Base-by-base conservation (phyloP, 2,329 filamentous ascomycete species). In the Hypoxylon sp. region DNA sequence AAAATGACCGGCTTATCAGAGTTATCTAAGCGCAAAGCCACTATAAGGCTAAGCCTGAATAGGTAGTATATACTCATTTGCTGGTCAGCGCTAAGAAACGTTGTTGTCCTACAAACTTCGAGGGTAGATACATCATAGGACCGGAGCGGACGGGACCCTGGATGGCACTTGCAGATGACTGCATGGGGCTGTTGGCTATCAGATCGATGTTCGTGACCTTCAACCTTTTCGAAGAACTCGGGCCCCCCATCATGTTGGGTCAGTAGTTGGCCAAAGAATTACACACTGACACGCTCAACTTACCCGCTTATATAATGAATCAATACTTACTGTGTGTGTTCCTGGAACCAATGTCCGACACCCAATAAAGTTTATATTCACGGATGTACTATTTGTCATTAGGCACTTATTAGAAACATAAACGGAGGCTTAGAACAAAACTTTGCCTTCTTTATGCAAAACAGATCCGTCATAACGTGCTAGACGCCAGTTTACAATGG, bases 331-430 rank as follows among this genome's bases (percentile, higher is more conserved):
- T 27, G 25, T 27, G 25, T 27, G 25, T 4, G 25, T 27, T 27
- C 25, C 25, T 5, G 33, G 13, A 37, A 14, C 13, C 33, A 37
- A 13, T 37, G 11, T 5, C 11, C 33, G 4, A 13, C 33, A 37
- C 13, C 13, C 2, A 37, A 13, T 37, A 37, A 14, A 37, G 33
- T 11, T 37, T 37, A 37, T 13, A 14, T 37, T 37, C 4, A 37
- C n/a, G 42, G n/a, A 22, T 22, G 53, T 42, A 35, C 20, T 35
- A 53, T 53, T 51, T 51, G 49, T 30, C 20, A 53, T 53, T 35
- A 35, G 33, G 14, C n/a, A 20, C 7, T 20, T 22, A 48, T 27
- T 3, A 20, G 25, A 48, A 48, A 8, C 20, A 27, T 25, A 48
- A 25, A 48, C 7, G 20, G 20, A 48, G 44, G 44, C 20, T 22